Conservation (phyloP, 2,329 filamentous ascomycete genomes). For the Pseudogymnoascus sp. region DNA sequence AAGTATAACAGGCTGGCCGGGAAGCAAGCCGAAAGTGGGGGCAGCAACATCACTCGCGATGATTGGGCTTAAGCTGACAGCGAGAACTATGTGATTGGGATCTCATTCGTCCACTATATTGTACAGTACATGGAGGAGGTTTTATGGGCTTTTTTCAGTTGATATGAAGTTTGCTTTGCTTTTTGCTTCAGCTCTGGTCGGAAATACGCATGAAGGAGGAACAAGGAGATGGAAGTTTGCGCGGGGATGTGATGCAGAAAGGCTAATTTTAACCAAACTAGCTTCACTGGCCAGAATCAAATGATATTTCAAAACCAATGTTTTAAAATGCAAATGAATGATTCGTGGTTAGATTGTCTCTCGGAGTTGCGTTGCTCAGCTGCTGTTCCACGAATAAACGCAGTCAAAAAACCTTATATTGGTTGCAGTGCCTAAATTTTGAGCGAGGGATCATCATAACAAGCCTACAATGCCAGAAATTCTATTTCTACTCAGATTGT, state of each 20-base stretch:
- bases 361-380: not conserved
- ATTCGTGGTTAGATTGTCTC: not conserved
- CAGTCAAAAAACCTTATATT: not conserved
- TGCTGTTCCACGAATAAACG: not conserved
- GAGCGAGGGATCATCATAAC: not conserved
- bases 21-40: not conserved
- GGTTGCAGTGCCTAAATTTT: not conserved
- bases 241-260: not conserved
- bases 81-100: not conserved
- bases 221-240: not conserved
- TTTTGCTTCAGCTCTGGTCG: not conserved
- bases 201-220: not conserved
- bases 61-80: not conserved
- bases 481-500: not conserved
- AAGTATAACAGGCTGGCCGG: not conserved
- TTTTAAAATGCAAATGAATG: not conserved
- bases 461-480: not conserved
- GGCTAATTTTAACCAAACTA: not conserved
- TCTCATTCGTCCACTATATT: not conserved
- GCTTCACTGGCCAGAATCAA: not conserved
- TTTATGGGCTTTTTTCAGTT: not conserved
- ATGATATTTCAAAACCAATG: not conserved
- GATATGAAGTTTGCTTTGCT: not conserved
- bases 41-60: not conserved
- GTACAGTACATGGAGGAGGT: not conserved